Conservation (phyloP, 768 basidiomycete species). For the Tulasnella sp. region DNA sequence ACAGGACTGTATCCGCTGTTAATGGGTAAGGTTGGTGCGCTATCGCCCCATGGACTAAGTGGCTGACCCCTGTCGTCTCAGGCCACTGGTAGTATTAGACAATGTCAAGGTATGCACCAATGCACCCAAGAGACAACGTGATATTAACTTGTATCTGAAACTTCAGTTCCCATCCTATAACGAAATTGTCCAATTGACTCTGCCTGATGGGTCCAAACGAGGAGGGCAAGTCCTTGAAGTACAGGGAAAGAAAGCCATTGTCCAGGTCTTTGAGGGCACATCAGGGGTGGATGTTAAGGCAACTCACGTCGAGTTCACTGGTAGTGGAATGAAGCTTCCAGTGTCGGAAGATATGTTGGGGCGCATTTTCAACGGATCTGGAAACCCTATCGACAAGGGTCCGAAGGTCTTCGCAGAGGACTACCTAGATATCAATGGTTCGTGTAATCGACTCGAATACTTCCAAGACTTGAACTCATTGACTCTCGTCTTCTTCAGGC, state of each 20-base stretch:
- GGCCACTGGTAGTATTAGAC: conserved; percentile 91
- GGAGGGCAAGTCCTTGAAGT: conserved; percentile 98
- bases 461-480: background rate
- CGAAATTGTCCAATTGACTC: conserved; percentile 90
- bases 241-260: conserved; percentile 96
- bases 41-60: background rate
- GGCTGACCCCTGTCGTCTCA: conserved; percentile 24
- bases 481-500: conserved; percentile 37
- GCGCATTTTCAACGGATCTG: conserved; percentile 97
- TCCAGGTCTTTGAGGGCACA: conserved; percentile 98
- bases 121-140: background rate
- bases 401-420: conserved; percentile 99
- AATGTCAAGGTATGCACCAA: conserved; percentile 75
- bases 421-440: conserved; percentile 97
- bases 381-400: conserved; percentile 95
- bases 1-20: conserved; percentile 96
- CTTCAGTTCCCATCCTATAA: conserved; percentile 90
- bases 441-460: conserved; percentile 23
- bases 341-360: conserved; percentile 99
- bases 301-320: conserved; percentile 96
- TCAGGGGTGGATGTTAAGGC: conserved; percentile 94
- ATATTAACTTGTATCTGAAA: conserved; percentile 9
- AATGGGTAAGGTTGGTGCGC: conserved; percentile 59
- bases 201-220: conserved; percentile 89
- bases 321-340: conserved; percentile 96